Conservation (phyloP, 805 yeast genomes). For the Kodamaea neixiangensis region DNA sequence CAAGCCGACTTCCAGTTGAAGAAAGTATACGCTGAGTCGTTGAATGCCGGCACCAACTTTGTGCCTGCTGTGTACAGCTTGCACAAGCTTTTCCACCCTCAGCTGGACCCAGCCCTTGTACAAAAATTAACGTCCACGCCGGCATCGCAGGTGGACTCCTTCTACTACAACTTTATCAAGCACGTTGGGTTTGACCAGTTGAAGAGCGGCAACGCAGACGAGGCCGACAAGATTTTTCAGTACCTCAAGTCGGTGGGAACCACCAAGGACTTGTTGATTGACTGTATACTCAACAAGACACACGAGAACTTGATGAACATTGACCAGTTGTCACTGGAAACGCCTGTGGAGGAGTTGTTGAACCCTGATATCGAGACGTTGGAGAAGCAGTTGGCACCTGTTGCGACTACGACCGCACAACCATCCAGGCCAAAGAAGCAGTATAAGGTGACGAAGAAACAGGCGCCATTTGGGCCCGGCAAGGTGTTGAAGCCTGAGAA, state of each 20-base stretch:
- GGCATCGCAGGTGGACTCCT: constrained; percentile 11
- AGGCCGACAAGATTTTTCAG: constrained; percentile 22
- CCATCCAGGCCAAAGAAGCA: constrained; percentile 6
- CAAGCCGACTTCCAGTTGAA: constrained; percentile 9
- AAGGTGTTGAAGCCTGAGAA: constrained; percentile 30
- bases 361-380: constrained; percentile 27
- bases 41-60: background rate
- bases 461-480: constrained; percentile 28
- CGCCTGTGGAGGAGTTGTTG: constrained; percentile 33
- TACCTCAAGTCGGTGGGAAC: constrained; percentile 18
- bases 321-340: constrained; percentile 19
- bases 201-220: constrained; percentile 17
- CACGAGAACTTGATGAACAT: constrained; percentile 21
- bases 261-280: constrained; percentile 26
- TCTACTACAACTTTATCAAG: constrained; percentile 29
- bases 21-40: background rate
- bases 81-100: constrained; percentile 6
- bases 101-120: background rate
- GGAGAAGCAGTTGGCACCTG: constrained; percentile 9
- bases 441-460: constrained; percentile 18
- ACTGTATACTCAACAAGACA: constrained; percentile 21
- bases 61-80: constrained; percentile 9
- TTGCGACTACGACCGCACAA: background rate
- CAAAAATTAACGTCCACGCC: constrained; percentile 5
- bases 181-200: constrained; percentile 33